Percentiles rank a stretch among this genome's conserved stretches.
Evolutionary conservation across 208 protist genomes (phyloP).

Genomic region (Leishmania tropica): DNA sequence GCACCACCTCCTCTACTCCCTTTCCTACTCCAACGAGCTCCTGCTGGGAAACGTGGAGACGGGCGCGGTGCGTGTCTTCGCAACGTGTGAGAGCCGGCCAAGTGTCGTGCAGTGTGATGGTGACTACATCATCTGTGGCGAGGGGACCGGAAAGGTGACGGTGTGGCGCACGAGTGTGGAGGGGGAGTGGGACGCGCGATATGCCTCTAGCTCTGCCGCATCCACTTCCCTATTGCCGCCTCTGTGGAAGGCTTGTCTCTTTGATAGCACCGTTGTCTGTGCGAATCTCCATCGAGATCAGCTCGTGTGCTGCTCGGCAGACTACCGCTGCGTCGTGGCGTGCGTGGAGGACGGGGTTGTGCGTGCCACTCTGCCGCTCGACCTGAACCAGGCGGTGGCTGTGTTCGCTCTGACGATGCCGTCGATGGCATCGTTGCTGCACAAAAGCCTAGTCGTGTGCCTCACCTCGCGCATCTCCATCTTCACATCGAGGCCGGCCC

Average conservation of each 20-base stretch:
- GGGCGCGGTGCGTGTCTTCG: slow-evolving; percentile 52
- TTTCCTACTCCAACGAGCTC: slow-evolving; percentile 87
- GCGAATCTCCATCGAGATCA: slow-evolving; percentile 46
- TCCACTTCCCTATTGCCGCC: slow-evolving; percentile 10
- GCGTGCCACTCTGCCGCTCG: slow-evolving; percentile 39
- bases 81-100: slow-evolving; percentile 59
- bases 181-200: slow-evolving; percentile 11
- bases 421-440: background rate
- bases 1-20: slow-evolving; percentile 66
- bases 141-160: slow-evolving; percentile 70
- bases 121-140: slow-evolving; percentile 76
- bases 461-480: slow-evolving; percentile 29
- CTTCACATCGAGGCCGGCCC: slow-evolving; percentile 12
- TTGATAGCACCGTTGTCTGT: slow-evolving; percentile 60
- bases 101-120: slow-evolving; percentile 71
- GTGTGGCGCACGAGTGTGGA: slow-evolving; percentile 61
- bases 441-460: slow-evolving; percentile 3
- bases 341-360: slow-evolving; percentile 45
- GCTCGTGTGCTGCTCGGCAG: slow-evolving; percentile 65
- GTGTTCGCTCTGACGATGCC: slow-evolving; percentile 29
- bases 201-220: background rate
- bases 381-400: slow-evolving; percentile 34
- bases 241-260: slow-evolving; percentile 52
- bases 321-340: slow-evolving; percentile 56
- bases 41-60: slow-evolving; percentile 65